Percentiles rank a stretch among this genome's conserved stretches.
These are phyloP conservation scores for Cordyceps cateniannulata DNA, from an alignment of 2,329 filamentous ascomycete species.

Conservation along the genomic window DNA sequence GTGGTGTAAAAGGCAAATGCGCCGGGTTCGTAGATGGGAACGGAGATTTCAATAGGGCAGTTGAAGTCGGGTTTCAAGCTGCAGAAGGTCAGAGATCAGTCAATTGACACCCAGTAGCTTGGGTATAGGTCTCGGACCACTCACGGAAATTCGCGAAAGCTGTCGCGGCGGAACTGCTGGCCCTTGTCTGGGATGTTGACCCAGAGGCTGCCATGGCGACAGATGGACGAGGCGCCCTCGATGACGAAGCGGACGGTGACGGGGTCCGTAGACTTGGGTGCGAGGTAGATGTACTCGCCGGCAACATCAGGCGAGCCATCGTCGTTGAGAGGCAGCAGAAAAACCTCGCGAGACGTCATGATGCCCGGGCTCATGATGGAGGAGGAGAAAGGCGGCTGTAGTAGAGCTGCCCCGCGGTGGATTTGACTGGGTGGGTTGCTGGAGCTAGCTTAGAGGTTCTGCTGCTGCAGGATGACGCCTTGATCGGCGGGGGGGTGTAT, in stretches of 20 bases:
- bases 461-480: conserved; percentile 1
- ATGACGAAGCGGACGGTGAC: conserved; percentile 84
- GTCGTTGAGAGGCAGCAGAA: conserved; percentile 86
- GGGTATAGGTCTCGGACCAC: conserved; percentile 23
- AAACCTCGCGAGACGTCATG: conserved; percentile 66
- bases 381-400: conserved; percentile 19
- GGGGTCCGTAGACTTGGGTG: conserved; percentile 64
- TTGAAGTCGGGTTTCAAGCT: conserved; percentile 92
- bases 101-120: background rate
- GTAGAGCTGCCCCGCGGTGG: conserved; percentile 11
- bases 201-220: conserved; percentile 89
- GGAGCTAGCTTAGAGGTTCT: background rate
- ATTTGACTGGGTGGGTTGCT: conserved; percentile 4
- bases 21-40: conserved; percentile 76
- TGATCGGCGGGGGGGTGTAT: background rate
- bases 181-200: conserved; percentile 84
- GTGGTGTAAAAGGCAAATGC: conserved; percentile 94
- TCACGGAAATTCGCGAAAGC: conserved; percentile 86
- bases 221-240: conserved; percentile 92
- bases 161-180: conserved; percentile 66
- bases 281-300: conserved; percentile 86
- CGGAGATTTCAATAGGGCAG: conserved; percentile 79
- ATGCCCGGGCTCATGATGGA: conserved; percentile 51
- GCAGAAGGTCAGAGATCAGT: conserved; percentile 2
- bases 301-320: conserved; percentile 85